Base-by-base conservation (phyloP, 2,329 filamentous ascomycete species). In the Pseudopyrenochaeta lycopersici region DNA sequence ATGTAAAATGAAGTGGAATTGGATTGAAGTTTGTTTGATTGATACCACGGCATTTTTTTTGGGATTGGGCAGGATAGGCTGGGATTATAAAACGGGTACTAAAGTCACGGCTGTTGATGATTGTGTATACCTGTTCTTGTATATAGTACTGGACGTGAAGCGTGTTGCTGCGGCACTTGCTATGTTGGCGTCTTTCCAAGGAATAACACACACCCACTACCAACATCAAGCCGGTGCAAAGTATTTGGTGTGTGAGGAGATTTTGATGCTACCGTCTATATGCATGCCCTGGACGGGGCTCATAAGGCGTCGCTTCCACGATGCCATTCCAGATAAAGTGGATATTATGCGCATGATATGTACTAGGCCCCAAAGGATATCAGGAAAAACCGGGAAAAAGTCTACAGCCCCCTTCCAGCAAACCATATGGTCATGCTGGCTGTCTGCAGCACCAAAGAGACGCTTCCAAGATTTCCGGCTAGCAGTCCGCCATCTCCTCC, bases 1-100 rank as follows among this genome's bases (percentile, higher is more conserved):
- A 80, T 79, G 77, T 79, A 71, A 63, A 64, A 42, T 21, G 20
- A 10, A 17, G 11, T 31, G n/a, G 18, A 12, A 45, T 31, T n/a
- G 20, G n/a, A 17, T 21, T 35, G 3, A 15, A 15, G 17, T 33
- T 32, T 21, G 15, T 10, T 31, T 30, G 41, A 32, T 45, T 45
- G 42, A 45, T 45, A 45, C 30, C 42, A 45, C 12, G 41, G 41
- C 29, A 41, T 21, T 4, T n/a, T 4, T n/a, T 42, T 42, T 12
- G 12, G 32, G 11, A 35, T 35, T 17, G 32, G 32, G 12, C 12
- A n/a, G 32, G 21, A 42, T 42, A 42, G 23, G 27, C 11, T 17
- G 23, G 15, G 40, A 15, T 21, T 36, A 46, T 33, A 39, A 18
- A 52, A 52, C 43, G 17, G 45, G 49, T 21, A 52, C 33, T 43